Conservation (phyloP, 163 green algal genomes). For the Chlamydomonas reinhardtii region DNA sequence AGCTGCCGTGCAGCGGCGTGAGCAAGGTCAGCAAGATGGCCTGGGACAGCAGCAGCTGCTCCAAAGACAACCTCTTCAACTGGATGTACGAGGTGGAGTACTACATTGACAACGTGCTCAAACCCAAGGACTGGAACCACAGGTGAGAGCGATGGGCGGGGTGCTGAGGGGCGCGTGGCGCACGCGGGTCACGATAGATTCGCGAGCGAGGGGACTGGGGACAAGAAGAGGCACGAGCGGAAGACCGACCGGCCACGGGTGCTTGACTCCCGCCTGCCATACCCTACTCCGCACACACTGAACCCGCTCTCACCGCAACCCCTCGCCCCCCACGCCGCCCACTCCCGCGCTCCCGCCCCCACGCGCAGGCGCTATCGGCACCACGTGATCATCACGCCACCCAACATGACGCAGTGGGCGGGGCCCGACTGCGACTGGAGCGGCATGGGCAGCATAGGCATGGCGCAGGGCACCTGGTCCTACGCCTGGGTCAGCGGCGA, state of each 20-base stretch:
- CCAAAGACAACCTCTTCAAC: conserved; percentile 34
- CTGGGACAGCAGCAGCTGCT: conserved; percentile 34
- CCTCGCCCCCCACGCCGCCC: no score
- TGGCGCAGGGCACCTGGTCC: conserved; percentile 26
- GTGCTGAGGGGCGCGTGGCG: no score
- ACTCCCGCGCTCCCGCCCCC: not conserved
- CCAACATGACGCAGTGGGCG: conserved; percentile 31
- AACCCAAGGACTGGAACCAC: conserved; percentile 31
- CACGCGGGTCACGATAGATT: no score
- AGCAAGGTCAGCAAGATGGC: conserved; percentile 5
- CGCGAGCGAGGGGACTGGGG: no score
- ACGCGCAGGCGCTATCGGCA: conserved; percentile 37
- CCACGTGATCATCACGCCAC: conserved; percentile 50
- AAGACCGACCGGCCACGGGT: no score
- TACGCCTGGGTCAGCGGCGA: conserved; percentile 51
- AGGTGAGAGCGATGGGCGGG: not conserved
- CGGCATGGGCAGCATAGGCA: conserved; percentile 42
- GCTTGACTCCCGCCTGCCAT: no score
- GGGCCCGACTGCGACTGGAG: conserved; percentile 39
- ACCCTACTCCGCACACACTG: no score
- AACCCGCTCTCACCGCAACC: no score
- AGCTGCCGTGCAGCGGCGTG: conserved; percentile 42
- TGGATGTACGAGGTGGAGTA: conserved; percentile 49
- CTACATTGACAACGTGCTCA: conserved; percentile 46
- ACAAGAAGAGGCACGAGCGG: no score